Evolutionary conservation across 2,329 filamentous ascomycete genomes (phyloP), one percentile per base, ranked within the genome.

Genomic region (Mollisiaceae sp.): DNA sequence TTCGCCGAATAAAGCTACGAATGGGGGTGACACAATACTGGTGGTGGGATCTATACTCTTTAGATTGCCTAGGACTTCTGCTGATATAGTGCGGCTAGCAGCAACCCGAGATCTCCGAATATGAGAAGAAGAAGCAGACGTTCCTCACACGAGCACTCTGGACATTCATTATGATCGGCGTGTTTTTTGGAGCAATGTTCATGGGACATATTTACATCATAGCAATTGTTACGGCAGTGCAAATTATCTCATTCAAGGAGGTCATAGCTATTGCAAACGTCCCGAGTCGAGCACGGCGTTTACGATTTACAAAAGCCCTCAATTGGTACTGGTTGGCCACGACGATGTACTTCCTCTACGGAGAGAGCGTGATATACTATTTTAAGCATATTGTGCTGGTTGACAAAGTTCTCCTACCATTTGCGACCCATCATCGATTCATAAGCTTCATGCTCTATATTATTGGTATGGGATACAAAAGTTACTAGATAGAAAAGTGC

Each of bases 271-370:
- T 99, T 75, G 91, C 94, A 72, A 97, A 94, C 77, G 93, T 98
- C 8, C 94, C 95, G 62, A 97, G 92, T 78, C 89, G 91, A 75
- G 94, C 94, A 69, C 90, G 94, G 75, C 93, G 94, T 77, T 84
- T 99, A 67, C 91, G 91, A 65, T 97, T 97, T 73, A 97, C 94
- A 71, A 97, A 97, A 83, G 93, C 92, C 71, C 83, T 99, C 73
- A 98, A 98, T 80, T 99, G 95, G 95, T 99, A 99, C 80, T 99
- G 97, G 83, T 85, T 99, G 62, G 95, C 93, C n/a, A 93, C 92
- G 32, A 97, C 94, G 72, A 98, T 99, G 94, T 99, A 99, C 83
- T 99, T 97, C 74, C 84, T 99, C 59, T 99, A 99, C 77, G 95
- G 95, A 76, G 95, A 99, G 81, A 97, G 93, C 75, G 94, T 99